Conservation (phyloP, 176 grass and related monocot genomes). For the Triticum urartu region DNA sequence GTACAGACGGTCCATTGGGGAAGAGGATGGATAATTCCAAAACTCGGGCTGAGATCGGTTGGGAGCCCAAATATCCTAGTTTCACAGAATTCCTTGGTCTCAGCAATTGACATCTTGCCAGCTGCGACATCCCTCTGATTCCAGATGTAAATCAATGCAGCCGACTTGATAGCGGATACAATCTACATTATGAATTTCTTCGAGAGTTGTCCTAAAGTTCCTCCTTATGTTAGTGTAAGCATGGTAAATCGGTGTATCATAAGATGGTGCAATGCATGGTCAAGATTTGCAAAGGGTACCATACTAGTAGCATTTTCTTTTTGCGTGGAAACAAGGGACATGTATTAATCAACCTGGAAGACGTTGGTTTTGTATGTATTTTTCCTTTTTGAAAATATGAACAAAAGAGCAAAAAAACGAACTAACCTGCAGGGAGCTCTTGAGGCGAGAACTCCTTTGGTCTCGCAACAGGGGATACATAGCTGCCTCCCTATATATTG, state of each 20-base stretch:
- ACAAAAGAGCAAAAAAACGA: no score
- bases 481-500: no score
- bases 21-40: conserved; percentile 84
- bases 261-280: background rate
- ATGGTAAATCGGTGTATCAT: background rate
- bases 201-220: background rate
- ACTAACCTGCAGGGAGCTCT: no score
- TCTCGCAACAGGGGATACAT: no score
- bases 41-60: conserved; percentile 72
- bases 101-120: conserved; percentile 30
- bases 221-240: background rate
- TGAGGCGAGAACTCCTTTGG: no score
- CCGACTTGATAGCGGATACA: background rate
- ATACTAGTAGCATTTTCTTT: no score
- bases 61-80: conserved; percentile 71
- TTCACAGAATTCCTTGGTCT: conserved; percentile 67
- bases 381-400: no score
- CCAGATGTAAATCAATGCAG: background rate
- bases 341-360: no score
- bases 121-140: background rate
- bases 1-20: conserved; percentile 64
- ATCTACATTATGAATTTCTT: background rate
- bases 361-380: no score
- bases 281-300: background rate
- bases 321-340: no score